Evolutionary conservation across 2,329 filamentous ascomycete genomes (phyloP).

Genomic region (Dactylonectria macrodidyma): DNA sequence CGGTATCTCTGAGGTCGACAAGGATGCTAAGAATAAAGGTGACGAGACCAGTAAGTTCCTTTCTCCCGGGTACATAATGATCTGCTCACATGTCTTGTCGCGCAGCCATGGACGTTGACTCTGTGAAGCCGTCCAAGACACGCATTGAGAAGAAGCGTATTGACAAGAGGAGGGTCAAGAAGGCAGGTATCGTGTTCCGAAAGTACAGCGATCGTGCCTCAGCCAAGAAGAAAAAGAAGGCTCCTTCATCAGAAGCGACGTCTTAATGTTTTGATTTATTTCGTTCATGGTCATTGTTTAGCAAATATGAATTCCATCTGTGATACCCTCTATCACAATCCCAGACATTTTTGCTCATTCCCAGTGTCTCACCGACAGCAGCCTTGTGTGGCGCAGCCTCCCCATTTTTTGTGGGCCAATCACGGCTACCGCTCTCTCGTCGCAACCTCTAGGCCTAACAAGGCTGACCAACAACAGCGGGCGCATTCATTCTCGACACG

Average conservation of each 20-base stretch:
- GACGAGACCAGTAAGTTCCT: slow-evolving; percentile 46
- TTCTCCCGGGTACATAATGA: slow-evolving; percentile 20
- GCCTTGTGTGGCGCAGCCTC: slow-evolving; percentile 48
- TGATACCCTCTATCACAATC: slow-evolving; percentile 44
- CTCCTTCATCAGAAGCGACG: slow-evolving; percentile 25
- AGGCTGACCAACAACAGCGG: slow-evolving; percentile 41
- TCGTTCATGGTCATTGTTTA: slow-evolving; percentile 29
- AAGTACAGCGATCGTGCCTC: slow-evolving; percentile 68
- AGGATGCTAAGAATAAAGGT: slow-evolving; percentile 50
- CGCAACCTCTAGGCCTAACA: slow-evolving; percentile 42
- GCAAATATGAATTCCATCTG: slow-evolving; percentile 47
- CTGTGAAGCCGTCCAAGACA: slow-evolving; percentile 57
- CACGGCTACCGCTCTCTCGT: neutral
- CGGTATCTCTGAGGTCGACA: slow-evolving; percentile 46
- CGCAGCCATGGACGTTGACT: slow-evolving; percentile 72
- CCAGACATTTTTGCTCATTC: slow-evolving; percentile 9
- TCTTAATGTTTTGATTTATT: slow-evolving; percentile 30
- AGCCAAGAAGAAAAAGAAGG: slow-evolving; percentile 59
- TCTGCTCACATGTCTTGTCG: slow-evolving; percentile 7
- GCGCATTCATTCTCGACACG: slow-evolving; percentile 40
- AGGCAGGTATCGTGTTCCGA: slow-evolving; percentile 72
- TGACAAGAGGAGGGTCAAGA: slow-evolving; percentile 70
- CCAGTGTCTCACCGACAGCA: slow-evolving; percentile 18
- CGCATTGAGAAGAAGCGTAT: slow-evolving; percentile 65
- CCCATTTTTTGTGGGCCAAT: slow-evolving; percentile 33